Evolutionary conservation across 169 alveolate species (phyloP).

Genomic region (Eimeria praecox): DNA sequence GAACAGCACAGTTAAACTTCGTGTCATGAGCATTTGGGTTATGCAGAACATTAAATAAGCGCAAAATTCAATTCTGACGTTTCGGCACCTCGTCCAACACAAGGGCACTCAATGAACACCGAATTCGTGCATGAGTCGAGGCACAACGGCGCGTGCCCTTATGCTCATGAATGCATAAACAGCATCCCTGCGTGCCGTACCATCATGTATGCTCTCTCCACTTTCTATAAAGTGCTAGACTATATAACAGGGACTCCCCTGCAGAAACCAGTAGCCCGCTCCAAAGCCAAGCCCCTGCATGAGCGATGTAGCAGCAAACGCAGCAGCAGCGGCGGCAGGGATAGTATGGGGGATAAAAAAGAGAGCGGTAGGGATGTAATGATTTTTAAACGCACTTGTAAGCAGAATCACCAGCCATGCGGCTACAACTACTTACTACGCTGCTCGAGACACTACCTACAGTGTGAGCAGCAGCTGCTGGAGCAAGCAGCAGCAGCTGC

Average conservation of each 20-base stretch:
- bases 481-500: slow-evolving; percentile 72
- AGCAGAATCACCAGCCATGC: not conserved
- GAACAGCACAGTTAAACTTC: not conserved
- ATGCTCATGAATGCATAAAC: not conserved
- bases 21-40: not conserved
- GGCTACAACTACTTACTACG: not conserved
- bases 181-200: not conserved
- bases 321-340: slow-evolving; percentile 22
- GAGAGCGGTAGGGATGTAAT: not conserved
- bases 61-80: not conserved
- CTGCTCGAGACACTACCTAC: slow-evolving; percentile 41
- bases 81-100: not conserved
- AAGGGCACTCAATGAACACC: not conserved
- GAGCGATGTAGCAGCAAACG: slow-evolving; percentile 3
- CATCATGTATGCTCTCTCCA: not conserved
- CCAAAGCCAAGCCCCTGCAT: slow-evolving; percentile 48
- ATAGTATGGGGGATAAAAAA: not conserved
- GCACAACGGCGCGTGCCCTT: not conserved
- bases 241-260: not conserved
- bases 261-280: not conserved
- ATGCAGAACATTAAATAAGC: not conserved
- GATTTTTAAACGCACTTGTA: not conserved
- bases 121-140: not conserved
- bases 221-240: not conserved
- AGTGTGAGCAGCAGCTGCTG: slow-evolving; percentile 65